phyloP scores from a whole-genome alignment of 225 moss, liverwort and hornwort genomes.

The Bryoerythrophyllum caledonicum region DNA sequence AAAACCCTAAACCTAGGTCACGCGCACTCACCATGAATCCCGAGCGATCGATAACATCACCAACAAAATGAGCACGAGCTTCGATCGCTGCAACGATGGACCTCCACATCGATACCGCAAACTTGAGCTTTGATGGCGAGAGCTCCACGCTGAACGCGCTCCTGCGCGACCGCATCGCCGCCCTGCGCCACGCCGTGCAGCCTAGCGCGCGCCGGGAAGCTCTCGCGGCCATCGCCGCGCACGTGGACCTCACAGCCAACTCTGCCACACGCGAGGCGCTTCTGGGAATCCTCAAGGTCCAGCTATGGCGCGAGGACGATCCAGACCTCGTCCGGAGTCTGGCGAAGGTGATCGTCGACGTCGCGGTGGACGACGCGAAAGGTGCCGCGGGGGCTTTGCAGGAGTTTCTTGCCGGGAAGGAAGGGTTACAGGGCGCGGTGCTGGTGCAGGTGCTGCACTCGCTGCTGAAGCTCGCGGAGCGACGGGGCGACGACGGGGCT shows the following conservation, averaged over 20 bases:
- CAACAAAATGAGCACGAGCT: not conserved
- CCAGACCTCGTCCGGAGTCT: slow-evolving; percentile 50
- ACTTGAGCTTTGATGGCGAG: slow-evolving; percentile 22
- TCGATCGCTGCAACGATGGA: not conserved
- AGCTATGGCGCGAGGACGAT: slow-evolving; percentile 76
- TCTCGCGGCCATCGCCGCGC: slow-evolving; percentile 43
- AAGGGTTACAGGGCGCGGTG: slow-evolving; percentile 35
- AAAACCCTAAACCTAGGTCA: not conserved
- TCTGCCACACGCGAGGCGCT: slow-evolving; percentile 41
- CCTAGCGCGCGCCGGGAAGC: slow-evolving; percentile 39
- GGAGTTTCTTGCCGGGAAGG: slow-evolving; percentile 34
- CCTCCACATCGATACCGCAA: not conserved
- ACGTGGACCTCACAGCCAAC: slow-evolving; percentile 40
- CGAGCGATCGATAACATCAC: not conserved
- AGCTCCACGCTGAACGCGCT: slow-evolving; percentile 34
- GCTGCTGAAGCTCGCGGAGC: slow-evolving; percentile 49
- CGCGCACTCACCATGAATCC: not conserved
- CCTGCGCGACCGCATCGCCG: slow-evolving; percentile 35
- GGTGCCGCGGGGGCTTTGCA: slow-evolving; percentile 29
- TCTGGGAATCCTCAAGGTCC: slow-evolving; percentile 38
- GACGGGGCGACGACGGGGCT: slow-evolving; percentile 21
- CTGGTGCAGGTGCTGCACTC: slow-evolving; percentile 44
- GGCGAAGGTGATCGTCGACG: slow-evolving; percentile 57
- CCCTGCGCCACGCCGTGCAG: slow-evolving; percentile 41
- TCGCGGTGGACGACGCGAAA: slow-evolving; percentile 37